A percentile compares a stretch with the other conserved stretches of the same genome.
These are phyloP conservation scores for Monilinia aucupariae DNA, from an alignment of 2,329 filamentous ascomycete genomes.

Conservation along the genomic window DNA sequence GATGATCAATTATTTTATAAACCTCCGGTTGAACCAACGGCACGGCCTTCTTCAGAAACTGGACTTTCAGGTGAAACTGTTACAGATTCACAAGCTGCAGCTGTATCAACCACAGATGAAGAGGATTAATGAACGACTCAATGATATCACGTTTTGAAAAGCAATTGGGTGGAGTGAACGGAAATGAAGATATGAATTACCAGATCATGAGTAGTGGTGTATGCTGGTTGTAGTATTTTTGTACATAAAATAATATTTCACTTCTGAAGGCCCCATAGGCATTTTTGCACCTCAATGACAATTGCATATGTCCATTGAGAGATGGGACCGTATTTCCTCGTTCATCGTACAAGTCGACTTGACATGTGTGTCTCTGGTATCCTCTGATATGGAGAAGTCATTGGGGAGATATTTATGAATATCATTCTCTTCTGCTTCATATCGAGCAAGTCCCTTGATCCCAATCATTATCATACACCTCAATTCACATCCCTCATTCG, in stretches of 20 bases:
- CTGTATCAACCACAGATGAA: slow-evolving; percentile 26
- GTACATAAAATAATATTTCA: slow-evolving; percentile 33
- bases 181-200: slow-evolving; percentile 10
- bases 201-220: slow-evolving; percentile 10
- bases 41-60: slow-evolving; percentile 45
- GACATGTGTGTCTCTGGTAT: background rate
- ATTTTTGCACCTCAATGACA: background rate
- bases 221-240: slow-evolving; percentile 22
- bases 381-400: background rate
- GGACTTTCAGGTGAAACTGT: slow-evolving; percentile 33
- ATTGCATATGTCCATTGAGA: background rate
- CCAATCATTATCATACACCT: slow-evolving; percentile 3
- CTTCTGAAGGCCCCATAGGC: slow-evolving; percentile 17
- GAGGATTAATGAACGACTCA: slow-evolving; percentile 23
- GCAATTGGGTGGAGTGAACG: background rate
- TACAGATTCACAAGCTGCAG: slow-evolving; percentile 23
- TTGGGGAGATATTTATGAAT: background rate
- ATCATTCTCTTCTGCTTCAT: background rate
- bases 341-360: slow-evolving; percentile 1
- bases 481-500: slow-evolving; percentile 33
- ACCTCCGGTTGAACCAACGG: slow-evolving; percentile 51
- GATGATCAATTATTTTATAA: slow-evolving; percentile 66
- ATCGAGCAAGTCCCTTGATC: background rate
- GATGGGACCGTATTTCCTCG: background rate
- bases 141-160: slow-evolving; percentile 16